Percentiles rank a stretch among this genome's conserved stretches.
phyloP scores from a whole-genome alignment of 805 yeast genomes.

The Metschnikowia matae region DNA sequence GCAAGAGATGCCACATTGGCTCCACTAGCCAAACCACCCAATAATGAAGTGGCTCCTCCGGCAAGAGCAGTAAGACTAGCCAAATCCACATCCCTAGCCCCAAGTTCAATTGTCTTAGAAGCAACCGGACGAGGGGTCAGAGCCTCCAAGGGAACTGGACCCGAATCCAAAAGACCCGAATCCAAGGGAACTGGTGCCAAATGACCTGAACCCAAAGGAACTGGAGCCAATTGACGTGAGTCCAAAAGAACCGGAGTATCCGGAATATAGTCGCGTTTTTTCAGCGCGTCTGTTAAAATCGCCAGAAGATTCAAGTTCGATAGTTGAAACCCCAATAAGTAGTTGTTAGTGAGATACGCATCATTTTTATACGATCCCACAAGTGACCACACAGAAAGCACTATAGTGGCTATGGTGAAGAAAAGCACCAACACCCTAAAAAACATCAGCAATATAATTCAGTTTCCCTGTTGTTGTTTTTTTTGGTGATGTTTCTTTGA shows the following conservation, averaged over 20 bases:
- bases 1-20: constrained; percentile 7
- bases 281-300: constrained; percentile 19
- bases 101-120: constrained; percentile 4
- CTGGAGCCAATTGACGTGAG: too few species aligned
- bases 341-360: constrained; percentile 30
- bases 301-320: constrained; percentile 29
- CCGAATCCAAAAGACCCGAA: too few species aligned
- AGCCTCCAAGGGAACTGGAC: too few species aligned
- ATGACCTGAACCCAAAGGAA: too few species aligned
- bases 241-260: too few species aligned
- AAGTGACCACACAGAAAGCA: constrained; percentile 34
- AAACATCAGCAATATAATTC: constrained; percentile 9
- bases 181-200: too few species aligned
- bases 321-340: constrained; percentile 35
- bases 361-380: constrained; percentile 37
- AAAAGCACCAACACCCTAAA: constrained; percentile 32
- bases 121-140: neutral
- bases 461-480: too few species aligned
- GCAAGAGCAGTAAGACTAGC: constrained; percentile 4
- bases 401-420: constrained; percentile 28
- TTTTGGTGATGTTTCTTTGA: too few species aligned
- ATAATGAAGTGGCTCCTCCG: constrained; percentile 5
- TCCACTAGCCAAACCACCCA: neutral
- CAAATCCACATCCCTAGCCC: constrained; percentile 2
- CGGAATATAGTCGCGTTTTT: neutral